phyloP scores from a whole-genome alignment of 2,329 filamentous ascomycete genomes.

The Passalora sequoiae region DNA sequence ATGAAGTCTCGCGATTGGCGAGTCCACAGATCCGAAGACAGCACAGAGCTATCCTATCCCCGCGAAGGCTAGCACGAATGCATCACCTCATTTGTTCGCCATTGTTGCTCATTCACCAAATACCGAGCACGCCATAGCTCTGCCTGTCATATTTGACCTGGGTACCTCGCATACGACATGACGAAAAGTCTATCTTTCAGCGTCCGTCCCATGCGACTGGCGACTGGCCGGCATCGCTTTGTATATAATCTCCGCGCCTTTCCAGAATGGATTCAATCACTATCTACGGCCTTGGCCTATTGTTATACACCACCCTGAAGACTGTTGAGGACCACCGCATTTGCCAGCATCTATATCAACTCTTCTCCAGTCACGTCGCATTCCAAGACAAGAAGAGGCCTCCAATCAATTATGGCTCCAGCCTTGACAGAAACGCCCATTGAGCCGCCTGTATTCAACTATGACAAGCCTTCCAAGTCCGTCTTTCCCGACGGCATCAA shows the following conservation, averaged over 20 bases:
- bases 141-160: constrained; percentile 1
- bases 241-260: constrained; percentile 15
- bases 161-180: constrained; percentile 8
- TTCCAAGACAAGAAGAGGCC: constrained; percentile 25
- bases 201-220: too few relatives aligned
- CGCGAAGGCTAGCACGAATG: background rate
- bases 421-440: constrained; percentile 19
- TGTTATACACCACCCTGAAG: constrained; percentile 14
- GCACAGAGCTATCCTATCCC: background rate
- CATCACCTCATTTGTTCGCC: constrained; percentile 11
- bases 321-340: constrained; percentile 19
- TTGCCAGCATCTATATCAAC: constrained; percentile 21
- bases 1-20: too few relatives aligned
- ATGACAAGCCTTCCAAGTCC: constrained; percentile 38
- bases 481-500: constrained; percentile 63
- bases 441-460: constrained; percentile 17
- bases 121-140: constrained; percentile 3
- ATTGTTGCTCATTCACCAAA: constrained; percentile 4
- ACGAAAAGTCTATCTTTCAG: too few relatives aligned
- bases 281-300: constrained; percentile 14
- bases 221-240: constrained; percentile 14
- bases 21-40: background rate
- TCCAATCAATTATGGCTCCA: constrained; percentile 18
- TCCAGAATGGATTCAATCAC: constrained; percentile 15
- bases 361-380: constrained; percentile 34